Evolutionary conservation across 352 stramenopile species (phyloP).

Genomic region (Phytopythium sindhum): DNA sequence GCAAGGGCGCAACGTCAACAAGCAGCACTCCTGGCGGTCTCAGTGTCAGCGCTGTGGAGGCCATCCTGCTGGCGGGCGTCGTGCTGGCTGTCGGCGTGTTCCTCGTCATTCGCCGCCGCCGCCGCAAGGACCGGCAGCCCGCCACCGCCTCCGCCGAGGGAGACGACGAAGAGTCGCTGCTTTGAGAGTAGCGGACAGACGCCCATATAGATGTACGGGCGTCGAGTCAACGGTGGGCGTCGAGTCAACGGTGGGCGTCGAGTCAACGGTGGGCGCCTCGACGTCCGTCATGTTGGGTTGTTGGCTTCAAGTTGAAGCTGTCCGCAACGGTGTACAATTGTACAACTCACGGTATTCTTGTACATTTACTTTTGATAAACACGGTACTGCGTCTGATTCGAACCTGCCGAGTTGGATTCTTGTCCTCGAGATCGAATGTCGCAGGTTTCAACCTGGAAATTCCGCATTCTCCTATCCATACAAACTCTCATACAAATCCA

Average conservation of each 20-base stretch:
- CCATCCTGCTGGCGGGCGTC: neutral
- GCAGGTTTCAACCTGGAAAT: neutral
- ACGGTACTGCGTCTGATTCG: neutral
- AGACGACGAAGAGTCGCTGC: slow-evolving; percentile 6
- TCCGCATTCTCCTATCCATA: neutral
- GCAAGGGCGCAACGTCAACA: neutral
- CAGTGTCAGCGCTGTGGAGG: neutral
- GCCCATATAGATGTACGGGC: too few relatives aligned
- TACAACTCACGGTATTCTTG: neutral
- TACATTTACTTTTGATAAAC: neutral
- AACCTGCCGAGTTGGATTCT: too few relatives aligned
- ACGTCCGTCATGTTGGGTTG: too few relatives aligned
- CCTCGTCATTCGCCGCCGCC: slow-evolving; percentile 2
- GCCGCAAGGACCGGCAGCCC: neutral
- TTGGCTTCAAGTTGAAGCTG: neutral
- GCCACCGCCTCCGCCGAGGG: neutral
- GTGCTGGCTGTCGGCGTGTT: slow-evolving; percentile 3
- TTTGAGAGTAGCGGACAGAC: too few relatives aligned
- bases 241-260: too few relatives aligned
- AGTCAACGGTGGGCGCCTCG: too few relatives aligned
- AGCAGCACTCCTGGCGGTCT: neutral
- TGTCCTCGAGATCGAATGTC: too few relatives aligned
- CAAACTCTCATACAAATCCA: neutral
- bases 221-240: too few relatives aligned
- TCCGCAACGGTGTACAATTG: neutral